Conservation (phyloP, 2,329 filamentous ascomycete species). For the Pestalotiopsis sp. region DNA sequence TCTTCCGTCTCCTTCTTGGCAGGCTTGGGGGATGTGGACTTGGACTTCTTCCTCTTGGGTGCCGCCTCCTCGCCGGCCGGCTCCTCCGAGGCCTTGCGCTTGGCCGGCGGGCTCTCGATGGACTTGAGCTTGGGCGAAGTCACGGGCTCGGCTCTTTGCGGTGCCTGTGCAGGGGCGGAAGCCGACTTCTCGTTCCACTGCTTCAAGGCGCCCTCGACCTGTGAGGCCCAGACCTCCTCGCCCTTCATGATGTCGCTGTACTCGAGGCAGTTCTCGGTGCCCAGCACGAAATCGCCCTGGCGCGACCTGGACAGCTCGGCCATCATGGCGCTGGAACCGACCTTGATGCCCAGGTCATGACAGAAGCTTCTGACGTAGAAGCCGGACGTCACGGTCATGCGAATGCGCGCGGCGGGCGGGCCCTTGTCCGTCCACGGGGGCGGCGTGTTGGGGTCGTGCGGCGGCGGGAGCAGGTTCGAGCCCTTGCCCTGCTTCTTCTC, state of each 20-base stretch:
- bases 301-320: conserved; percentile 77
- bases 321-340: conserved; percentile 86
- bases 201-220: conserved; percentile 59
- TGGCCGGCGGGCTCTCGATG: conserved; percentile 14
- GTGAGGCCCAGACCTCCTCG: conserved; percentile 80
- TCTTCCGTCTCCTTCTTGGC: not conserved
- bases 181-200: conserved; percentile 39
- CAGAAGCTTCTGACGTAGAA: conserved; percentile 96
- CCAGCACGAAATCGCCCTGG: conserved; percentile 80
- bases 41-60: conserved; percentile 8
- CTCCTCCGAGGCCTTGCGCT: conserved; percentile 18
- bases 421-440: conserved; percentile 63
- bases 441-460: conserved; percentile 49
- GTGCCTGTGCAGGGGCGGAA: not conserved
- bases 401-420: conserved; percentile 78
- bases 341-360: conserved; percentile 84
- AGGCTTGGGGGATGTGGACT: conserved; percentile 9
- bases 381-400: conserved; percentile 91
- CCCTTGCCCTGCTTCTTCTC: conserved; percentile 46
- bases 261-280: conserved; percentile 72
- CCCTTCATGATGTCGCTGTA: conserved; percentile 76
- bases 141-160: conserved; percentile 2
- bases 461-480: conserved; percentile 55
- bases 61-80: not conserved
- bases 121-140: conserved; percentile 11